phyloP scores from a whole-genome alignment of 106 monocot species.

The Iris macrosiphon region DNA sequence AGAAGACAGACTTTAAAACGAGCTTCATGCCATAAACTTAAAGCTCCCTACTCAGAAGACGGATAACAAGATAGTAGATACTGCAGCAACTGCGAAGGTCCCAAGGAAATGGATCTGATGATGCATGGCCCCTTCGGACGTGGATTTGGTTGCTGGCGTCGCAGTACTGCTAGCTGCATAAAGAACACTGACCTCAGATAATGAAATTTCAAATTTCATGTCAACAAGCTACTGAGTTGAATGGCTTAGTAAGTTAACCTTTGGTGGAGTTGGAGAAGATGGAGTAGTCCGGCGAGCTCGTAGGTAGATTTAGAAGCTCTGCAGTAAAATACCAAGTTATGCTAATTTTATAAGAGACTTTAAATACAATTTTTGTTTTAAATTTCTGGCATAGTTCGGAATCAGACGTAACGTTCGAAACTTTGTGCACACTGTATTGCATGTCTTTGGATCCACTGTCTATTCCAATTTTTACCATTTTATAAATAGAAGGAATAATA shows the following conservation, averaged over 20 bases:
- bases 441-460: too few relatives aligned
- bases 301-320: constrained; percentile 45
- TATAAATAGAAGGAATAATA: too few relatives aligned
- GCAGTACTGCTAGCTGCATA: not conserved
- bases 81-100: not conserved
- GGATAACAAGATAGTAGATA: constrained; percentile 12
- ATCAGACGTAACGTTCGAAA: too few relatives aligned
- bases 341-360: not conserved
- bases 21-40: too few relatives aligned
- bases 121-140: constrained; percentile 4
- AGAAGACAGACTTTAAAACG: too few relatives aligned
- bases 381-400: not conserved
- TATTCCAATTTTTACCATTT: too few relatives aligned
- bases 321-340: not conserved
- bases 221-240: not conserved
- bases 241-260: constrained; percentile 17
- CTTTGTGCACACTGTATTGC: too few relatives aligned
- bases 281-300: constrained; percentile 39
- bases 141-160: constrained; percentile 1
- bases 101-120: not conserved
- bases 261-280: constrained; percentile 39
- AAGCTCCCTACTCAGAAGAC: constrained; percentile 9
- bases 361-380: too few relatives aligned
- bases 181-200: not conserved
- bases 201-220: too few relatives aligned